Conservation (phyloP, 1,284 basidiomycete genomes). For the Cutaneotrichosporon dermatis region DNA sequence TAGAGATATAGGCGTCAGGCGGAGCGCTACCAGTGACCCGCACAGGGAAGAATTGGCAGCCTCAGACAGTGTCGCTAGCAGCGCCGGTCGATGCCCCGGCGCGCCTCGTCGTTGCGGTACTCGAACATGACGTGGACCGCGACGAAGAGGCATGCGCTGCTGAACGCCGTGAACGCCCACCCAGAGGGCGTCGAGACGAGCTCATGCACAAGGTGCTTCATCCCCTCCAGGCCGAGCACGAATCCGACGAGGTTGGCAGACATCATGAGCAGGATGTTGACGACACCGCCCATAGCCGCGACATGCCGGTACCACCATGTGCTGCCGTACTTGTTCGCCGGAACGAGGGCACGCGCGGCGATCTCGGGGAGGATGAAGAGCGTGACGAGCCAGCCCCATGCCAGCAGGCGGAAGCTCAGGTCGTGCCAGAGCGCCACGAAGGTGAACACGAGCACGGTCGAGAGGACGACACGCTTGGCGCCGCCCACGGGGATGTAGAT, state of each 20-base stretch:
- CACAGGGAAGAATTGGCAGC: no score
- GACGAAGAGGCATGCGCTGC: conserved; percentile 68
- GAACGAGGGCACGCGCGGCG: conserved; percentile 59
- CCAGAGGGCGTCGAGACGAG: conserved; percentile 58
- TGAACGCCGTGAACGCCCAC: conserved; percentile 61
- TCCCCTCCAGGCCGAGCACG: conserved; percentile 82
- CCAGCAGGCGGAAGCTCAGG: conserved; percentile 76
- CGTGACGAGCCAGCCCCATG: conserved; percentile 96
- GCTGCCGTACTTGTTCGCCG: conserved; percentile 63
- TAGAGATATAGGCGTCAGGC: no score
- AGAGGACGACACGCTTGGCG: conserved; percentile 56
- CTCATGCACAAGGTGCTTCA: conserved; percentile 63
- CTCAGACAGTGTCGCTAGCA: conserved; percentile 24
- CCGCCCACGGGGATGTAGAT: conserved; percentile 95
- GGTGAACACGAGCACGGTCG: conserved; percentile 80
- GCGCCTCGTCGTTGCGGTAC: conserved; percentile 58
- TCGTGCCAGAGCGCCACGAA: conserved; percentile 99
- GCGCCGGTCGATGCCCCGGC: conserved; percentile 41
- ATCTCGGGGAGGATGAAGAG: conserved; percentile 88
- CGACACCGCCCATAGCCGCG: conserved; percentile 75
- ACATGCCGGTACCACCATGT: conserved; percentile 79
- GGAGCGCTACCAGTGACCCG: no score
- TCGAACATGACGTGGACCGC: conserved; percentile 93
- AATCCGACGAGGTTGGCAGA: conserved; percentile 92
- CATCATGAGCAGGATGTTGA: conserved; percentile 89